phyloP scores from a whole-genome alignment of 1,139 yeast genomes.

The Candida sp. region DNA sequence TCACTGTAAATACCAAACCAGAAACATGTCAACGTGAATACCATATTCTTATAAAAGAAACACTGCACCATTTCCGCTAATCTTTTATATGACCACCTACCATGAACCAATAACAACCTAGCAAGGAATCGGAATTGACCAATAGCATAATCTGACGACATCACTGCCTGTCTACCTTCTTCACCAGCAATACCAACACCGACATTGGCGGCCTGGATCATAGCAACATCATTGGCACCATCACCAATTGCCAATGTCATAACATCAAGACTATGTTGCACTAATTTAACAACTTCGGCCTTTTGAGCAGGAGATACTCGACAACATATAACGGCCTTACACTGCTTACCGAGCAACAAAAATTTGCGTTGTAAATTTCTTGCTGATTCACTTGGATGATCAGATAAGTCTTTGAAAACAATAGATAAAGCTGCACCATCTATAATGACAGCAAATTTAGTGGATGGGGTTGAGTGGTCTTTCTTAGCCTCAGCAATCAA shows the following conservation, averaged over 20 bases:
- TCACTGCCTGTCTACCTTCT: conserved; percentile 66
- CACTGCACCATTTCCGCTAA: conserved; percentile 65
- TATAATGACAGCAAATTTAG: conserved; percentile 47
- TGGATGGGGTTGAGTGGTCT: conserved; percentile 51
- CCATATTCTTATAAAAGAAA: conserved; percentile 61
- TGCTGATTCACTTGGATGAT: conserved; percentile 15
- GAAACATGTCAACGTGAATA: conserved; percentile 57
- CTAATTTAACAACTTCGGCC: conserved; percentile 54
- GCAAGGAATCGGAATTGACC: conserved; percentile 59
- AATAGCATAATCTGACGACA: conserved; percentile 66
- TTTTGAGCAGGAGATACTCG: conserved; percentile 66
- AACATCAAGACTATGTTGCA: conserved; percentile 47
- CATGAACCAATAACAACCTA: conserved; percentile 55
- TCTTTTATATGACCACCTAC: conserved; percentile 63
- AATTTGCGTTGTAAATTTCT: conserved; percentile 34
- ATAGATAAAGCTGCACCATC: conserved; percentile 54
- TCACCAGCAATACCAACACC: conserved; percentile 71
- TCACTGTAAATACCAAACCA: conserved; percentile 59
- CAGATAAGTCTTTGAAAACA: conserved; percentile 29
- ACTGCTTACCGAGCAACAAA: conserved; percentile 53
- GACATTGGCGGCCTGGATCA: conserved; percentile 65
- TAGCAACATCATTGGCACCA: conserved; percentile 68
- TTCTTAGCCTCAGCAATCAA: conserved; percentile 38
- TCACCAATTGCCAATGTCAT: conserved; percentile 68
- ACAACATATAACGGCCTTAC: conserved; percentile 61